These are phyloP conservation scores for Amaranthus hypochondriacus DNA, from an alignment of 148 eudicot genomes.

Conservation along the genomic window DNA sequence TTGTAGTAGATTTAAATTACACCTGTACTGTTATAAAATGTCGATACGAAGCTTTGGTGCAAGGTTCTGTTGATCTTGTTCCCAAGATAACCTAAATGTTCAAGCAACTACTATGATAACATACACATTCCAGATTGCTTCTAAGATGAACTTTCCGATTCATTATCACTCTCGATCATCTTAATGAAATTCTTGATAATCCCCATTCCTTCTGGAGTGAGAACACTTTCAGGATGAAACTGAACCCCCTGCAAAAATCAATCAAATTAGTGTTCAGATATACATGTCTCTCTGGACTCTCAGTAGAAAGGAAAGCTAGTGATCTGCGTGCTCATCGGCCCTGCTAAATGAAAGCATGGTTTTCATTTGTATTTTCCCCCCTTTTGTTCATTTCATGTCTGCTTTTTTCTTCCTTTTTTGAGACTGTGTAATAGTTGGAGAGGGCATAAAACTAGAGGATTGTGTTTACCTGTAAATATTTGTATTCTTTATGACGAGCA, in stretches of 20 bases:
- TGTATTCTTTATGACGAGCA: slow-evolving; percentile 80
- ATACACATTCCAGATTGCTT: neutral
- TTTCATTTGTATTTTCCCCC: no score
- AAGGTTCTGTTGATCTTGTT: slow-evolving; percentile 6
- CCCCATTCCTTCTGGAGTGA: slow-evolving; percentile 77
- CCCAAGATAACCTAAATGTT: slow-evolving; percentile 6
- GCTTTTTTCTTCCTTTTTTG: no score
- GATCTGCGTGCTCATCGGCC: no score
- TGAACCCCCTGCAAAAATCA: slow-evolving; percentile 74
- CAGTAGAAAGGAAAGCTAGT: no score
- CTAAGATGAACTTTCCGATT: neutral
- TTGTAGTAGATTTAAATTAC: no score
- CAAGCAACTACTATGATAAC: neutral
- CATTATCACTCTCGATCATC: slow-evolving; percentile 43
- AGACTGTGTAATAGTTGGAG: no score
- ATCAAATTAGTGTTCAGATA: neutral
- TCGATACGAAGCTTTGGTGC: neutral
- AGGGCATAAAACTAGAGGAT: neutral
- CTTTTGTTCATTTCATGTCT: no score
- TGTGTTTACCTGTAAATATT: slow-evolving; percentile 61
- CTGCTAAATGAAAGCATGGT: no score
- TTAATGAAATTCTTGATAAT: slow-evolving; percentile 70
- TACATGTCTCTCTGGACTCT: no score
- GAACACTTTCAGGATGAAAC: slow-evolving; percentile 97
- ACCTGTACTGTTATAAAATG: no score